Evolutionary conservation across 768 basidiomycete genomes (phyloP), one percentile per base, ranked within the genome.

Genomic region (Cytidiella melzeri): DNA sequence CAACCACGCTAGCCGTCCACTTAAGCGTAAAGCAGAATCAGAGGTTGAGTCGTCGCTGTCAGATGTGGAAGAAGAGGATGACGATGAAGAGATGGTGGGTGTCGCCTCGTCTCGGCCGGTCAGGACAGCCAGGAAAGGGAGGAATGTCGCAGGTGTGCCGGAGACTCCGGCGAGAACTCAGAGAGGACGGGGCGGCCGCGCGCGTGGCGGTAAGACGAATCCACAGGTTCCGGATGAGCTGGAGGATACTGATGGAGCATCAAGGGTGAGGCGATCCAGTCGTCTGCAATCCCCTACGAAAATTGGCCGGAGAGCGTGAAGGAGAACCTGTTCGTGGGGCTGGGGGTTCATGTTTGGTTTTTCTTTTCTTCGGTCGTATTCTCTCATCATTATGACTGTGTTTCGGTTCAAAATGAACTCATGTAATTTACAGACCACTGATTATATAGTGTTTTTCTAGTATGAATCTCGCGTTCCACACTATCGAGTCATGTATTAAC

Each of bases 21-120:
- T 50, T 43, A 73, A 73, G 63, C 69, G 70, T 45, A 72, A 69
- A 64, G 59, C 51, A 19, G 19, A 42, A 5, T 42, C 54, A 26
- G 53, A 53, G 28, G 54, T 55, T 24, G 59, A 59, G 24, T 51
- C 52, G 19, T 55, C 54, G 21, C 47, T 60, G 46, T 54, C 57
- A 36, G 54, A 55, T 28, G 55, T 60, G 55, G 41, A 45, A 7
- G 57, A 56, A 36, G 53, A 55, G 34, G 53, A 51, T 7, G 55
- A 54, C 19, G 56, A 56, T 24, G 56, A 57, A 11, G 50, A 42
- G 21, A 41, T 13, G 46, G 42, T 9, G 12, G 42, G 40, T 40
- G 34, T 9, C 28, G 41, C 13, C 19, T 18, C 18, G 13, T 25
- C 45, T 15, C 41, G 30, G 23, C 27, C 21, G 15, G n/a, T 37